Base-by-base conservation (phyloP, 148 eudicot species). In the Selenicereus undatus region DNA sequence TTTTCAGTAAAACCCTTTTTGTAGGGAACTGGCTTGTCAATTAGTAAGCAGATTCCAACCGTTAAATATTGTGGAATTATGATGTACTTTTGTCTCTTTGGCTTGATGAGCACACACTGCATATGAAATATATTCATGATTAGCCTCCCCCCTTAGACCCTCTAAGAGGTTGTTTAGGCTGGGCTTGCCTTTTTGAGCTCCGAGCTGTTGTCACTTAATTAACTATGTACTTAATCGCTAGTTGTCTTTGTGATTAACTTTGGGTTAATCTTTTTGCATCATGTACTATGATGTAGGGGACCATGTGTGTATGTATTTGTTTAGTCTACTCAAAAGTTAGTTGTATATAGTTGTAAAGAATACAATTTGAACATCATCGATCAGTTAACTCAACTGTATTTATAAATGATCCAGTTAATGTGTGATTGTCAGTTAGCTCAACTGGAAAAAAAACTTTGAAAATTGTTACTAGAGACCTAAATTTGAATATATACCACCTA, bases 61-160 rank as follows among this genome's bases (percentile, higher is more conserved):
- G 36, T 66, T 18, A 26, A 66, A 11, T 66, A 10, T 62, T 62
- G 68, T 62, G 62, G n/a, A 9, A 64, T 60, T 22, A 13, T 24
- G 68, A 64, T 22, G 71, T 66, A 6, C 60, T 79, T 75, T 83
- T 83, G 85, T 75, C 85, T 79, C 82, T 83, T 83, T 24, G 82
- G 56, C 62, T 79, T 69, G 71, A 58, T 75, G 76, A 83, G 62
- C 75, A 62, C 11, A 17, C 17, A 39, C 16, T 22, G 20, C 78
- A 32, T 77, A 42, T 32, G 32, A 69, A 32, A 22, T 9, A 52
- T 79, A 56, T 56, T 52, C 35, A 13, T 52, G 36, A 73, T 52
- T 73, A 73, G 58, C 66, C 74, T 69, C 82, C 22, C 22, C 78
- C 71, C 71, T 68, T 73, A 62, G 36, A 75, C 62, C 24, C 76